Conservation (phyloP, 768 basidiomycete species). For the Dacryopinax spathularia region DNA sequence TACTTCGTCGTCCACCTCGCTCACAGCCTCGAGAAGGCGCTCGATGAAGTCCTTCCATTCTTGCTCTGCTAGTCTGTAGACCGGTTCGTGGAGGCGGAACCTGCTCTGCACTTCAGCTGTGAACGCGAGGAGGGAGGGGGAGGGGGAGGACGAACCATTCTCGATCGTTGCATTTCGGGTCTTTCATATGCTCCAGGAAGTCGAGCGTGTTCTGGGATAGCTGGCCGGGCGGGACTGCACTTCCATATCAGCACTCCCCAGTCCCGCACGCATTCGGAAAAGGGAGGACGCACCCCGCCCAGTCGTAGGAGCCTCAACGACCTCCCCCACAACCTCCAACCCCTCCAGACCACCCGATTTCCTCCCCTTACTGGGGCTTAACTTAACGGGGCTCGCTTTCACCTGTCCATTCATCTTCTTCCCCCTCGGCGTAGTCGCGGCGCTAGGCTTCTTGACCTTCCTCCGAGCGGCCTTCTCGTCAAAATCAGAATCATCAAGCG, state of each 20-base stretch:
- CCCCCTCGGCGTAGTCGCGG: slow-evolving; percentile 4
- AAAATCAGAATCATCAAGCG: slow-evolving; percentile 9
- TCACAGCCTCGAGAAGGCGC: slow-evolving; percentile 48
- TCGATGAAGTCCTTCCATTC: slow-evolving; percentile 83
- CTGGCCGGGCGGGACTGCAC: slow-evolving; percentile 62
- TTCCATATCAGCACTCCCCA: background rate
- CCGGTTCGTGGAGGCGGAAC: slow-evolving; percentile 38
- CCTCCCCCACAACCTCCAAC: slow-evolving; percentile 54
- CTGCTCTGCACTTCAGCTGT: background rate
- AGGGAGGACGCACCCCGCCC: slow-evolving; percentile 47
- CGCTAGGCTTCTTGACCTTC: slow-evolving; percentile 2
- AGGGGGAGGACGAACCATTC: slow-evolving; percentile 42
- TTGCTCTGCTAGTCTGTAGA: slow-evolving; percentile 67
- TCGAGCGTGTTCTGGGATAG: slow-evolving; percentile 75
- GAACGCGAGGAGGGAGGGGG: background rate
- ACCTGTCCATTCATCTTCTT: slow-evolving; percentile 11
- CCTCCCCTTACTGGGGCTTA: slow-evolving; percentile 9
- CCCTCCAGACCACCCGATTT: slow-evolving; percentile 29
- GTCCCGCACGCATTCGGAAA: background rate
- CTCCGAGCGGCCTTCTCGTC: slow-evolving; percentile 5
- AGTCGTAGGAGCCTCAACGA: slow-evolving; percentile 67
- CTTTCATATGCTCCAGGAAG: slow-evolving; percentile 54
- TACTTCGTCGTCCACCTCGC: slow-evolving; percentile 65
- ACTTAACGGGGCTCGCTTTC: slow-evolving; percentile 12
- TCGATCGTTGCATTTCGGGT: slow-evolving; percentile 70